Evolutionary conservation across 1,284 basidiomycete species (phyloP), one percentile per base, ranked within the genome.

Genomic region (Pascua sp.): DNA sequence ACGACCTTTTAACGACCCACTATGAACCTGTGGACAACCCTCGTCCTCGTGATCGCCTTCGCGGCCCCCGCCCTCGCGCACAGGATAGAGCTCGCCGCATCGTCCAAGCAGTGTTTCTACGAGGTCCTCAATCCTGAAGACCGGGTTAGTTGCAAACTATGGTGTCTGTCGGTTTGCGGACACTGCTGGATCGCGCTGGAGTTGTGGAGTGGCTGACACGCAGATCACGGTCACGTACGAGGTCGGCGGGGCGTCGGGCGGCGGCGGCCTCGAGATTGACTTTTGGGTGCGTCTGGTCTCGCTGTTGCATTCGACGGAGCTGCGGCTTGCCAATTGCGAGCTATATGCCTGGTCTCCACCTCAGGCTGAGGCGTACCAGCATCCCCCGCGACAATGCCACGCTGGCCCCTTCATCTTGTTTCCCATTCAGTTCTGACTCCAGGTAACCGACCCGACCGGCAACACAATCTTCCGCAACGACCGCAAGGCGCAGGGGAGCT

Each of bases 181-280:
- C 8, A 37, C 10, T 32, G 24, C 38, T 44, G 24, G 32, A n/a
- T n/a, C n/a, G n/a, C n/a, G 7, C 7, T 32, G 18, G 13, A 10
- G n/a, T 12, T 15, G n/a, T 12, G 15, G 5, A 24, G 43, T 51
- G 53, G 65, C 43, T 51, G 18, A 38, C 36, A 48, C 59, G 12
- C 73, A 98, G 91, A 98, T 99, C 95, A 97, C 96, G 37, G 89
- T 99, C 53, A 97, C 95, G 47, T 98, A 97, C 77, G 95, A 98
- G 83, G 95, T 98, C 11, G 93, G 93, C 54, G 71, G 67, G 12
- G 46, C 59, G 41, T 60, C 63, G 3, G 90, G 90, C 18, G 94
- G 95, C 37, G 96, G 96, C 1, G 90, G 97, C 69, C 80, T 98
- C 53, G 96, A 98, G 76, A 90, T 99, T 62, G 95, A 98, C 79